Evolutionary conservation across 495 filamentous ascomycete species (phyloP), one percentile per base, ranked within the genome.

Genomic region (Mytilinidion resinicola): DNA sequence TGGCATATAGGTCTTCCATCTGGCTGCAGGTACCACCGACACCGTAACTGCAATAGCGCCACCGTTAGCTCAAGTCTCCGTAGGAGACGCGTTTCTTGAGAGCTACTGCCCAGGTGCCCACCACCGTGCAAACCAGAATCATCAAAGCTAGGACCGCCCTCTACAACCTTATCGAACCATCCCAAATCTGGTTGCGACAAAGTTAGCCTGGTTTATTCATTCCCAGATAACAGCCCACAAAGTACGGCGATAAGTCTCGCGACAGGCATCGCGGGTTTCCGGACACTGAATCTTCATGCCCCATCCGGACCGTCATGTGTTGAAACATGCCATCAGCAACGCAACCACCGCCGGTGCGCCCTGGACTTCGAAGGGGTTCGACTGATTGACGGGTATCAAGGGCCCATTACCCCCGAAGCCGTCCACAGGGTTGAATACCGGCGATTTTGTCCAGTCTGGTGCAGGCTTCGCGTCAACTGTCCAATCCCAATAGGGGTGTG

Each of bases 271-370:
- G 17, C 9, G 39, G 35, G 33, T 46, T 55, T 15, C 53, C 53
- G 15, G 21, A 41, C 15, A 33, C 36, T 12, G 19, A 25, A n/a
- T 20, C 19, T 4, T 48, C 4, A 17, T 3, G 44, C 1, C 44
- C 44, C 44, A 48, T 48, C n/a, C 44, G 44, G 21, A 48, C 44
- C 4, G 37, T 21, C 44, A 48, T 48, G 21, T 48, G 36, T 30
- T 69, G 71, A 66, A 87, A 85, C 2, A 83, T 83, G 0, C 84
- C 85, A 36, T 67, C 73, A 4, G 67, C 68, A 4, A 88, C 74
- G 58, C 84, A 88, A 5, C 85, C 85, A 14, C 85, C 85, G 11
- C 85, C 85, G 3, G 68, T 78, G 12, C 78, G 82, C 0, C 77
- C 62, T 0, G 73, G 71, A 81, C 64, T 12, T 25, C 36, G 35